Evolutionary conservation across 1,284 basidiomycete species (phyloP), one percentile per base, ranked within the genome.

Genomic region (Inonotus obliquus): DNA sequence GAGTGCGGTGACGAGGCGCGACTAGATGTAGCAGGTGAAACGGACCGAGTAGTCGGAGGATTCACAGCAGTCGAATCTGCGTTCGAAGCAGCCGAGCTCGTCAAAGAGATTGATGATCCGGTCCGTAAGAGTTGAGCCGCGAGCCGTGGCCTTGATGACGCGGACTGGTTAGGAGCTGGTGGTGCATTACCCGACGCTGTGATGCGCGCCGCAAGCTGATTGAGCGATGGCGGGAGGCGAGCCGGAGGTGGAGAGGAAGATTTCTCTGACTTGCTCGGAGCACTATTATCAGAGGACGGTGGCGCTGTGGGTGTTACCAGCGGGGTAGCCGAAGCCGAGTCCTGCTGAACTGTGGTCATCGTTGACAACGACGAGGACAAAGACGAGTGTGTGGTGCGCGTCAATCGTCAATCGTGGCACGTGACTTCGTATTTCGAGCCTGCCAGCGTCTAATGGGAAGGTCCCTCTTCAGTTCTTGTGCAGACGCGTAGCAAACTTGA

Each of bases 201-300:
- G 70, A 91, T 88, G 59, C 87, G 84, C 1, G 89, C 89, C 2
- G 87, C 89, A 57, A 91, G 84, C 73, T 91, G 87, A 73, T 89
- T 87, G 14, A 91, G 79, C n/a, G 89, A 89, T 0, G 88, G 65
- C 17, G 61, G 88, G 52, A 86, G 76, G 44, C 86, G 81, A 11
- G 70, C 35, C 23, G 69, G 69, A 6, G 73, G 21, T 25, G 69
- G 69, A 4, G 73, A 23, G 7, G 66, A 57, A 19, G 74, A 60
- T 21, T 76, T 72, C 59, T 81, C 79, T 11, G 76, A 69, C 67
- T 78, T 81, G 48, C 76, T 69, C 2, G 54, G 21, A 41, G 54
- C 47, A 14, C 25, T 32, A 4, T 14, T 1, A 21, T 51, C 49
- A 23, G 23, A 27, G 14, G 47, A 17, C 21, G 39, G 17, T 19